These are phyloP conservation scores for Bolboschoenus planiculmis DNA, from an alignment of 176 grass and related monocot species.

Conservation along the genomic window DNA sequence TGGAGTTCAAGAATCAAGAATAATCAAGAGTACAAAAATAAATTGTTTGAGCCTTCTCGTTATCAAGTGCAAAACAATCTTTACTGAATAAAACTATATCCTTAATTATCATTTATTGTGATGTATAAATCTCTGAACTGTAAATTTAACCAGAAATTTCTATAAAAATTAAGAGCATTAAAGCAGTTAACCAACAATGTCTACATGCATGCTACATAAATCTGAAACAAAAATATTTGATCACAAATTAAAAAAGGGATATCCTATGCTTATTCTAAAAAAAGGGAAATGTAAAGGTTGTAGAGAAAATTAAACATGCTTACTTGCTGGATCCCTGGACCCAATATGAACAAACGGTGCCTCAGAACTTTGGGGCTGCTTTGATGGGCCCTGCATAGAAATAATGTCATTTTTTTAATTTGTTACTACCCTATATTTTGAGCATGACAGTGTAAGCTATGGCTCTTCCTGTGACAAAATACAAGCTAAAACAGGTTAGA, in stretches of 20 bases:
- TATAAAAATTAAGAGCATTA: background rate
- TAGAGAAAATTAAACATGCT: background rate
- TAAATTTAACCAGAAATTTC: background rate
- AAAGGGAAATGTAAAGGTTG: background rate
- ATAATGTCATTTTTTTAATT: too few relatives aligned
- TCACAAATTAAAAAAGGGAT: too few relatives aligned
- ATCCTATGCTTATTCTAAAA: too few relatives aligned
- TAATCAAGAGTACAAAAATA: too few relatives aligned
- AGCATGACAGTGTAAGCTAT: too few relatives aligned
- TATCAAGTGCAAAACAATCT: background rate
- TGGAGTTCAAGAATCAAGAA: too few relatives aligned
- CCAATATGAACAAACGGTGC: background rate
- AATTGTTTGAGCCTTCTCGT: background rate
- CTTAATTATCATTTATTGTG: background rate
- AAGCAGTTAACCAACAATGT: background rate
- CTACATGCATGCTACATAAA: background rate
- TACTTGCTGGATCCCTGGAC: background rate
- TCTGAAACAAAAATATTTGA: too few relatives aligned
- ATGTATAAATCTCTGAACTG: background rate
- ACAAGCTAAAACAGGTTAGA: too few relatives aligned
- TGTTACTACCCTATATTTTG: too few relatives aligned
- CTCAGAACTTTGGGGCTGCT: too few relatives aligned
- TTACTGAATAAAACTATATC: background rate
- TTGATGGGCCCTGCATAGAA: too few relatives aligned
- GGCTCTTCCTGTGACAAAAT: too few relatives aligned